Percentiles rank a stretch among this genome's conserved stretches.
Evolutionary conservation across 345 rosid genomes (phyloP).

Genomic region (Acer campestre): DNA sequence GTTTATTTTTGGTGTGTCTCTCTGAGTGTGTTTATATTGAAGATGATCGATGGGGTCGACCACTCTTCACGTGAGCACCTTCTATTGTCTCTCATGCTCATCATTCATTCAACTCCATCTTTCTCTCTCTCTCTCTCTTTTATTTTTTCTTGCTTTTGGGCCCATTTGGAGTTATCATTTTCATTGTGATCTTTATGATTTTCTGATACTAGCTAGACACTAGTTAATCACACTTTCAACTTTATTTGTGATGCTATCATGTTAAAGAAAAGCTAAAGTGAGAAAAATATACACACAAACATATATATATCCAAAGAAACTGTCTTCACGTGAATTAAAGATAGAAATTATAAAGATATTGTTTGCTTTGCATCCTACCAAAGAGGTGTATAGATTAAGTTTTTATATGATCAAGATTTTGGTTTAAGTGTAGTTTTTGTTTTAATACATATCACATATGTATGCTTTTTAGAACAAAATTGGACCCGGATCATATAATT

Average conservation of each 20-base stretch:
- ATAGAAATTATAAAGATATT: neutral
- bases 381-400: neutral
- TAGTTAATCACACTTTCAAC: constrained; percentile 23
- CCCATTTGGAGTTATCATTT: neutral
- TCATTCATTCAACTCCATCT: constrained; percentile 20
- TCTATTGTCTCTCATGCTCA: constrained; percentile 42
- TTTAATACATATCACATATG: too few relatives aligned
- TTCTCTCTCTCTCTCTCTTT: neutral
- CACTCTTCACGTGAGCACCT: constrained; percentile 51
- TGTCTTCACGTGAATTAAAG: constrained; percentile 35
- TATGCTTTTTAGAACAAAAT: too few relatives aligned
- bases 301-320: constrained; percentile 9
- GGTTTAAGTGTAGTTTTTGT: neutral
- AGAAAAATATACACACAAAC: neutral
- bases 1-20: neutral
- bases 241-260: constrained; percentile 25
- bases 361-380: neutral
- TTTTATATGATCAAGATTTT: neutral
- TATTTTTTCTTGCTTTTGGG: neutral
- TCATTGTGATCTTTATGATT: neutral
- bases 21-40: neutral
- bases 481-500: neutral
- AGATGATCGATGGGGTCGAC: constrained; percentile 34
- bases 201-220: constrained; percentile 8
- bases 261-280: constrained; percentile 7